Conservation (phyloP, 2,329 filamentous ascomycete species). For the Fusarium solani-melongenae region DNA sequence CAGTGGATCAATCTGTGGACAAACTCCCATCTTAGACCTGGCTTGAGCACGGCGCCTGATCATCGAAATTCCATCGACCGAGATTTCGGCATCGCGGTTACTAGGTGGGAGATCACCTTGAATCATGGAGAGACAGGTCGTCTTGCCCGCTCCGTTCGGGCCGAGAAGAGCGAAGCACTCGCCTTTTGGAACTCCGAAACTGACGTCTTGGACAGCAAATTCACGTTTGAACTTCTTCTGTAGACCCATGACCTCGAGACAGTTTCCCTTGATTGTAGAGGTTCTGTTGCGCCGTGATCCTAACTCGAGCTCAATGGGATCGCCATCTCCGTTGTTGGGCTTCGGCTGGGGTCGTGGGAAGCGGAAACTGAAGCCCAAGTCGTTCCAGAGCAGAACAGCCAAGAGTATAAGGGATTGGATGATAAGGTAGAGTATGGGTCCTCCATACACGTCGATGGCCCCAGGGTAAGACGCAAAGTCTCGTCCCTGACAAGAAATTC, state of each 20-base stretch:
- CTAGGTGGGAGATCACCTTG: conserved; percentile 11
- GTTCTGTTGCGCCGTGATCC: background rate
- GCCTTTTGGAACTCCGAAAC: background rate
- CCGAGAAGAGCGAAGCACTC: conserved; percentile 13
- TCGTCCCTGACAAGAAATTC: background rate
- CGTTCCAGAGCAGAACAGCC: background rate
- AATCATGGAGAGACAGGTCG: conserved; percentile 14
- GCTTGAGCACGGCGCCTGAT: conserved; percentile 71
- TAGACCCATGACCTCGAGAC: background rate
- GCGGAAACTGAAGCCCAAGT: background rate
- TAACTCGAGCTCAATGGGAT: background rate
- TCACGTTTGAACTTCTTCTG: background rate
- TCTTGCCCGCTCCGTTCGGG: conserved; percentile 20
- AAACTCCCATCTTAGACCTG: conserved; percentile 74
- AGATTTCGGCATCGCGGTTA: conserved; percentile 59
- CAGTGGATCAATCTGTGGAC: conserved; percentile 78
- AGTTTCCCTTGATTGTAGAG: background rate
- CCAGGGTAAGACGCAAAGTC: background rate
- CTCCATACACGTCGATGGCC: background rate
- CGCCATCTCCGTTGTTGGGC: background rate
- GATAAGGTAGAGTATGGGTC: background rate
- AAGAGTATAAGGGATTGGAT: background rate
- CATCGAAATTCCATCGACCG: conserved; percentile 75
- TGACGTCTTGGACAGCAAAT: background rate
- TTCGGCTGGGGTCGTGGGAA: background rate